phyloP scores from a whole-genome alignment of 495 filamentous ascomycete genomes.

The Annulohypoxylon bovei region DNA sequence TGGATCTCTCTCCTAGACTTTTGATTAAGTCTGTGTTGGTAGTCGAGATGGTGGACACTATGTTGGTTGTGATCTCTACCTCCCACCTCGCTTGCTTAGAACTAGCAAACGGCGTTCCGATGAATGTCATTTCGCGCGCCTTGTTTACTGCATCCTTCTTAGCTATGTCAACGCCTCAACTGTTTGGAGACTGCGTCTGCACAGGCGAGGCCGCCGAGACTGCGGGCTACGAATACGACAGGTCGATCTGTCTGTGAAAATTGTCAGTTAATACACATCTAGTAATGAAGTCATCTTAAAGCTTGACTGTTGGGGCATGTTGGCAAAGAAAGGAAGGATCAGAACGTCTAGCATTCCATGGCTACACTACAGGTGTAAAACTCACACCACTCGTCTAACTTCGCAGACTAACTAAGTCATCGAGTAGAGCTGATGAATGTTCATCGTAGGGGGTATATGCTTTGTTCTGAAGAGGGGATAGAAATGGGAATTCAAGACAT shows the following conservation, averaged over 20 bases:
- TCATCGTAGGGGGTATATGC: not conserved
- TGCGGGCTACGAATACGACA: not conserved
- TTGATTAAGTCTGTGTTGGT: not conserved
- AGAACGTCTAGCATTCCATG: too few relatives aligned
- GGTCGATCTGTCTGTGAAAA: too few relatives aligned
- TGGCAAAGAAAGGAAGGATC: too few relatives aligned
- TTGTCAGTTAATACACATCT: too few relatives aligned
- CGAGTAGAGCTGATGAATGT: not conserved
- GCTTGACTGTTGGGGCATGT: too few relatives aligned
- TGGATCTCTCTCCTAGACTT: not conserved
- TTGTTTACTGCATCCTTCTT: not conserved
- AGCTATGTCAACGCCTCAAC: not conserved
- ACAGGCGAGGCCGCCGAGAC: not conserved
- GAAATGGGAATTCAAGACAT: too few relatives aligned
- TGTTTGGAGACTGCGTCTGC: not conserved
- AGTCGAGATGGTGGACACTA: not conserved
- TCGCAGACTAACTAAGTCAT: not conserved
- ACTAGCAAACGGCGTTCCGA: not conserved
- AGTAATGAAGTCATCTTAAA: too few relatives aligned
- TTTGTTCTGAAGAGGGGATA: not conserved
- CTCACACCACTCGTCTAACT: not conserved
- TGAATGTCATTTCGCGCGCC: not conserved
- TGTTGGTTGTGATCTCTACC: not conserved
- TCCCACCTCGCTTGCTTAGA: not conserved
- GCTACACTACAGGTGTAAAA: too few relatives aligned